Conservation (phyloP, 2,329 filamentous ascomycete species). For the Nothopassalora personata region DNA sequence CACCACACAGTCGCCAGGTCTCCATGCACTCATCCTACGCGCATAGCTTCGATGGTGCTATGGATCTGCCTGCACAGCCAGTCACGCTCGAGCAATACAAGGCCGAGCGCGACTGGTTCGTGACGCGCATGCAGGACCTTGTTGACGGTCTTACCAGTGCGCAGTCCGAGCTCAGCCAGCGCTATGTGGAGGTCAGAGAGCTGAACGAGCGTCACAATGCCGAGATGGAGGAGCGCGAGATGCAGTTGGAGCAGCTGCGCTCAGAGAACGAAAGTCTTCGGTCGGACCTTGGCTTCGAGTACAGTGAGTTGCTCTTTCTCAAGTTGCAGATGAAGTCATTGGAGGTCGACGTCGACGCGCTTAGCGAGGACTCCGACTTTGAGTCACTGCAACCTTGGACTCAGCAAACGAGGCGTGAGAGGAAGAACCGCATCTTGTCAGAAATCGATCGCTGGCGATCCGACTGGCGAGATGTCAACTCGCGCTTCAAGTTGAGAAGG, state of each 20-base stretch:
- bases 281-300: conserved; percentile 35
- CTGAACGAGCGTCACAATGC: conserved; percentile 28
- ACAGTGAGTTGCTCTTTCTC: conserved; percentile 36
- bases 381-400: conserved; percentile 8
- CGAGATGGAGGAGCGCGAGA: conserved; percentile 30
- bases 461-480: conserved; percentile 34
- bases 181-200: conserved; percentile 31
- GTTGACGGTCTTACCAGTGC: conserved; percentile 28
- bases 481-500: conserved; percentile 27
- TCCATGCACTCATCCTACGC: conserved; percentile 9
- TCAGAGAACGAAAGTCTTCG: conserved; percentile 36
- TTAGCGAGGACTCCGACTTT: conserved; percentile 14
- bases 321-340: conserved; percentile 37
- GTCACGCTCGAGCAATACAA: conserved; percentile 19
- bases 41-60: conserved; percentile 8
- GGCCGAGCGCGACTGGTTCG: conserved; percentile 23
- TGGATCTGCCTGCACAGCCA: conserved; percentile 3
- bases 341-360: conserved; percentile 30
- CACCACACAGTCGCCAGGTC: conserved; percentile 11
- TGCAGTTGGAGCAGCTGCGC: conserved; percentile 29
- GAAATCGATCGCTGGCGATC: conserved; percentile 33
- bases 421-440: conserved; percentile 23
- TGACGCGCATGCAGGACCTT: conserved; percentile 28
- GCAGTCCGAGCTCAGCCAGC: conserved; percentile 29
- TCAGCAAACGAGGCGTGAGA: conserved; percentile 6